Evolutionary conservation across 192 early-diverging fungal species (phyloP), one percentile per base, ranked within the genome.

Genomic region (Coemansia sp.): DNA sequence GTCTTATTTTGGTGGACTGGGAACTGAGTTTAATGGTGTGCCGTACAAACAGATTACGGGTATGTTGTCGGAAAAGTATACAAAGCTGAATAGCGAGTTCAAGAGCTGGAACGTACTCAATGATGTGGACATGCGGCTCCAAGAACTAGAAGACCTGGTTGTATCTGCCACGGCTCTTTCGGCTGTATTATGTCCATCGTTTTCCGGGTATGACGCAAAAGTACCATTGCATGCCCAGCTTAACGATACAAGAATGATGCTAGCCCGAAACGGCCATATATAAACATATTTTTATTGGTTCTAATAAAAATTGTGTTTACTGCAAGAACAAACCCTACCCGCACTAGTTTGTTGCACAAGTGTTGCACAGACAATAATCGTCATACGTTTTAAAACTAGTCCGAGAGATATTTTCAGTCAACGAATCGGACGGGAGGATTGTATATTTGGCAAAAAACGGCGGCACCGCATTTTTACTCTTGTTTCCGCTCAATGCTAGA

Each of bases 311-410:
- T 41, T 41, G 37, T 38, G 37, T 38, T 41, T 43, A 15, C 12
- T 43, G 12, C 41, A 43, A 8, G 25, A 27, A 32, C 6, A 32
- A 32, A 32, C 29, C 5, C 29, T 32, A 32, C 6, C 29, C 29
- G 19, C 19, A 32, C 29, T 32, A 6, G 48, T 50, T 50, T 50
- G 49, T 50, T 50, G 49, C 49, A 50, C 49, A 50, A 53, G 51
- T 22, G 51, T 53, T 53, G 51, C 24, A 53, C 51, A 53, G 51
- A 25, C 49, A 32, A 32, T 8, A 21, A 21, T 9, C 17, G 49
- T 50, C 22, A n/a, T 15, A 32, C 15, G 15, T n/a, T n/a, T n/a
- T 4, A n/a, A 21, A n/a, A 50, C 5, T 50, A 50, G 10, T 12
- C 47, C 17, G 11, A 29, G 27, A 29, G 32, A 7, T 32, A 32